Base-by-base conservation (phyloP, 129 eudicot genomes). In the Flaveria bidentis region DNA sequence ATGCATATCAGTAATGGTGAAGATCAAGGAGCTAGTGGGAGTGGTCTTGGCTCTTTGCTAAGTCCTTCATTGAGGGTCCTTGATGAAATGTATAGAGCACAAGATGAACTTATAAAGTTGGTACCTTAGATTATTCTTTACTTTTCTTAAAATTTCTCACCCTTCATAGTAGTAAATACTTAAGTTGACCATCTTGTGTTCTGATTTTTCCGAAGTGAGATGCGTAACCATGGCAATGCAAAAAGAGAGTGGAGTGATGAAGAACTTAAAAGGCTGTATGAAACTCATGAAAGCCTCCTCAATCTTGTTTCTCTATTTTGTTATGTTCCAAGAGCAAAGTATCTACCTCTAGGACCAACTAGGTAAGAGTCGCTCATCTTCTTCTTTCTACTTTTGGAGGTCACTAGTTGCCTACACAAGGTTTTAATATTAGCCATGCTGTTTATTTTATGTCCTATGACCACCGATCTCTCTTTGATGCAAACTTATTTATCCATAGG, bases 11-110 rank as follows among this genome's bases (percentile, higher is more conserved):
- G 97, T 72, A 92, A 92, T 76, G 97, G 97, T 42, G 97, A 92
- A 82, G 97, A 92, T 82, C 97, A 89, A 83, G 97, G 96, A 55
- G 93, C 97, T 51, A 89, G 97, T 64, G 97, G 97, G 25, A 92
- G 96, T 44, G 97, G 97, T 78, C 88, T 92, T 73, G 97, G 97
- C 71, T 82, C 89, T 53, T 85, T 92, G 72, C 82, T 92, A 76
- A 92, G 89, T 81, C 97, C 97, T 14, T 81, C 89, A 91, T 66
- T 92, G 80, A 86, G 85, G 80, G 91, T 92, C 84, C 97, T 92
- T 42, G 97, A 92, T 78, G 97, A 89, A 86, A 92, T 92, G 92
- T 92, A 92, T 76, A 80, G 76, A 76, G 96, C 89, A 46, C 97
- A 92, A 80, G 92, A 89, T 85, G 97, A 89, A 82, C 80, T 92